Percentiles rank a stretch among this genome's conserved stretches.
These are phyloP conservation scores for Candida silvicultrix DNA, from an alignment of 805 yeast genomes.

Conservation along the genomic window DNA sequence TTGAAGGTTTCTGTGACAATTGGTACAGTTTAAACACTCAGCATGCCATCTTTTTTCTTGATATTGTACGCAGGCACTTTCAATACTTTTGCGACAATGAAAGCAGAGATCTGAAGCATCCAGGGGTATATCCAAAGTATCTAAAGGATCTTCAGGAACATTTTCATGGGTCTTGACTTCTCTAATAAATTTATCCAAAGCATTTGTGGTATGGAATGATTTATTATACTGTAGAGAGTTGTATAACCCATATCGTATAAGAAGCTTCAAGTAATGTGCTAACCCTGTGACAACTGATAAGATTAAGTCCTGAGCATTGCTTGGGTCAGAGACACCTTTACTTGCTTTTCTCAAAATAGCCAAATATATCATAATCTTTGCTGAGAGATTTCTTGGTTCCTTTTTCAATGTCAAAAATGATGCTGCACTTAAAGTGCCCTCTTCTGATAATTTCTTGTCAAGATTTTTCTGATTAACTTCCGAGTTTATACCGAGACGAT, in stretches of 20 bases:
- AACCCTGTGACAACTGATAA: conserved; percentile 81
- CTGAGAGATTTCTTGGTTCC: conserved; percentile 75
- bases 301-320: conserved; percentile 51
- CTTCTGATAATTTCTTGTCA: background rate
- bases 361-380: conserved; percentile 84
- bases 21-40: conserved; percentile 62
- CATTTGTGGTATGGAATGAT: conserved; percentile 47
- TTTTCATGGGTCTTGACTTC: conserved; percentile 43
- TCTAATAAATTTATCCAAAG: conserved; percentile 57
- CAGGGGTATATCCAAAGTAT: conserved; percentile 39
- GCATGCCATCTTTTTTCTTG: conserved; percentile 75
- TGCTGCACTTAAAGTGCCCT: conserved; percentile 2
- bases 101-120: conserved; percentile 74
- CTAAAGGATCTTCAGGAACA: conserved; percentile 27
- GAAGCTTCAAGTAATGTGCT: conserved; percentile 85
- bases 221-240: conserved; percentile 69
- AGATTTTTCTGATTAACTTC: background rate
- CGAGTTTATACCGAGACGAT: conserved; percentile 19
- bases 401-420: conserved; percentile 16
- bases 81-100: conserved; percentile 69
- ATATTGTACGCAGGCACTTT: conserved; percentile 68
- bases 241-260: conserved; percentile 74
- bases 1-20: conserved; percentile 42
- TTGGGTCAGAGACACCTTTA: conserved; percentile 24
- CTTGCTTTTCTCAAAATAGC: conserved; percentile 68